phyloP scores from a whole-genome alignment of 192 early-diverging fungal genomes.

The Chytriomyces hyalinus region DNA sequence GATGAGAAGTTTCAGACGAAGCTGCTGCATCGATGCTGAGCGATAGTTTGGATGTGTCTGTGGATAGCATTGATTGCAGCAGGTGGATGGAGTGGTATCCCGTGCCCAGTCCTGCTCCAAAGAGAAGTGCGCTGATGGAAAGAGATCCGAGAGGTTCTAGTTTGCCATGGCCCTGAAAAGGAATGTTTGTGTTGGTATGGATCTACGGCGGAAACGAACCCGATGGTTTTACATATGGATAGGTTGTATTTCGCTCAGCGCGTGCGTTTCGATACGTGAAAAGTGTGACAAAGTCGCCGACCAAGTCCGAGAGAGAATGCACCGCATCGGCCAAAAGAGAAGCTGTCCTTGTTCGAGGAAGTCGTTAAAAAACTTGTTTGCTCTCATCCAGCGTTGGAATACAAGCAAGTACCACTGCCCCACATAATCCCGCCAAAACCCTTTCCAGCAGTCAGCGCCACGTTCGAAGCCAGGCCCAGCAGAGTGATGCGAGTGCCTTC shows the following conservation, averaged over 20 bases:
- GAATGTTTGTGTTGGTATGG: background rate
- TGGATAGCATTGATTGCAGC: constrained; percentile 42
- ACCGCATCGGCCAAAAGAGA: constrained; percentile 80
- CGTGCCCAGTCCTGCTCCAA: constrained; percentile 70
- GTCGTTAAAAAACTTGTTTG: background rate
- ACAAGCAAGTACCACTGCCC: background rate
- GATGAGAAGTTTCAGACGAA: constrained; percentile 2
- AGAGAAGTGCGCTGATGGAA: constrained; percentile 68
- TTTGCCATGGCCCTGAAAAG: constrained; percentile 47
- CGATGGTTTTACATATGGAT: constrained; percentile 74
- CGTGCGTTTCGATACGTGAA: constrained; percentile 77
- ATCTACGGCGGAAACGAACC: background rate
- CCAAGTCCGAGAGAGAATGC: constrained; percentile 69
- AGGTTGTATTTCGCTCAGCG: constrained; percentile 58
- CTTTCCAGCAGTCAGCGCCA: constrained; percentile 46
- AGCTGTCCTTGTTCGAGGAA: constrained; percentile 64
- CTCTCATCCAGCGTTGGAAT: background rate
- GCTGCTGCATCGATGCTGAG: constrained; percentile 11
- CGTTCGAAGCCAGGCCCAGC: constrained; percentile 42
- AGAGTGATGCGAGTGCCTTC: constrained; percentile 51
- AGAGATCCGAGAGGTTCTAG: constrained; percentile 48
- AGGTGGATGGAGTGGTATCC: constrained; percentile 69
- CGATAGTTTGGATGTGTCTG: background rate
- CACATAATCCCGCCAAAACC: constrained; percentile 40
- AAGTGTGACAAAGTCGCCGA: constrained; percentile 81